phyloP scores from a whole-genome alignment of 1,284 basidiomycete genomes.

The Golubevia sp. region DNA sequence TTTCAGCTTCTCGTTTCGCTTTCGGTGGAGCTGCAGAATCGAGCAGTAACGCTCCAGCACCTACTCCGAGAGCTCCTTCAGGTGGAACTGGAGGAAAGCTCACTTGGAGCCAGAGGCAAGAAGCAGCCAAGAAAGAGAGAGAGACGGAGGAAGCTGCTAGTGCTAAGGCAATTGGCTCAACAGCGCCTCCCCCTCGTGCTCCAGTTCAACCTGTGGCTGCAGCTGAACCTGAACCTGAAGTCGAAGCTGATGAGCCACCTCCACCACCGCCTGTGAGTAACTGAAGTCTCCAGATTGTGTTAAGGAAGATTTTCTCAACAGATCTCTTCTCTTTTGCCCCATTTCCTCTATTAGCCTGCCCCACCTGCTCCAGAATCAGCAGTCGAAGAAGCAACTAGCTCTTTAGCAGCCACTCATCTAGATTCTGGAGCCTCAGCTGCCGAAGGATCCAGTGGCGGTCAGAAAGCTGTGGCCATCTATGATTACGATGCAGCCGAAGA shows the following conservation, averaged over 20 bases:
- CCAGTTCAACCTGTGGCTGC: no score
- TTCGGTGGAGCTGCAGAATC: slow-evolving; percentile 28
- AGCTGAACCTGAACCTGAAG: neutral
- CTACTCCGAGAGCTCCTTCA: slow-evolving; percentile 16
- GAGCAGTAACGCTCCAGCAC: slow-evolving; percentile 19
- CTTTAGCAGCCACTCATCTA: slow-evolving; percentile 18
- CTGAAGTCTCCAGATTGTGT: slow-evolving; percentile 42
- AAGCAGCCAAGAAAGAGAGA: slow-evolving; percentile 40
- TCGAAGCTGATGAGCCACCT: slow-evolving; percentile 11
- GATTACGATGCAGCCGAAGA: slow-evolving; percentile 25
- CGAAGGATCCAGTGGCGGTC: no score
- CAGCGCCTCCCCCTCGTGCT: slow-evolving; percentile 20
- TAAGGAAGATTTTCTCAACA: slow-evolving; percentile 57
- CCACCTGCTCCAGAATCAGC: slow-evolving; percentile 13
- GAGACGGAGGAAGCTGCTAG: slow-evolving; percentile 36
- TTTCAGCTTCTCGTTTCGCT: slow-evolving; percentile 48
- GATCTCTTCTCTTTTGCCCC: slow-evolving; percentile 23
- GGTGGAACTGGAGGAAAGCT: slow-evolving; percentile 34
- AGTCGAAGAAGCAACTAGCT: slow-evolving; percentile 6
- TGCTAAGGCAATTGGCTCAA: neutral
- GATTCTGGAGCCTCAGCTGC: slow-evolving; percentile 10
- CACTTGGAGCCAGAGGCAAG: slow-evolving; percentile 59
- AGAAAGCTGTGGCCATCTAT: slow-evolving; percentile 6
- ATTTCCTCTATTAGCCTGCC: slow-evolving; percentile 13
- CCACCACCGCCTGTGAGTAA: slow-evolving; percentile 18